These are phyloP conservation scores for Eutypa lata DNA, from an alignment of 2,329 filamentous ascomycete genomes.

Conservation along the genomic window DNA sequence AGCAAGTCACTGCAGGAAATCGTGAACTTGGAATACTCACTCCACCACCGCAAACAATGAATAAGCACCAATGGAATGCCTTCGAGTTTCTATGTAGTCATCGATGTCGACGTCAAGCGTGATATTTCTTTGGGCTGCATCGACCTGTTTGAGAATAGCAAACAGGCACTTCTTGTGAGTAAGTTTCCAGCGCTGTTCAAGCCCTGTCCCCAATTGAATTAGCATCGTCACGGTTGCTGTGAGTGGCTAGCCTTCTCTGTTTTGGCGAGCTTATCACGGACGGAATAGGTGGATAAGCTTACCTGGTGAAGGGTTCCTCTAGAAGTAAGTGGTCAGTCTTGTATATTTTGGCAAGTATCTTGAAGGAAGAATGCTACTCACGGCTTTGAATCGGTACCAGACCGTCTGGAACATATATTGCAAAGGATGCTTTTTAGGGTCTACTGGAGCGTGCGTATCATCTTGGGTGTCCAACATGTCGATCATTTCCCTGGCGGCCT, in stretches of 20 bases:
- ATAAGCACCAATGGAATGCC: not conserved
- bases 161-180: not conserved
- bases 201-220: not conserved
- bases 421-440: not conserved
- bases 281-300: no score
- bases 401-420: not conserved
- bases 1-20: not conserved
- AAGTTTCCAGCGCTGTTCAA: not conserved
- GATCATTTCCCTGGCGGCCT: not conserved
- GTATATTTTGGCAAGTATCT: not conserved
- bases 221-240: no score
- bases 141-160: not conserved
- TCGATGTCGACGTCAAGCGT: not conserved
- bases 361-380: not conserved
- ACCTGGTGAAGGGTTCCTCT: not conserved
- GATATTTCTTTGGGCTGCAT: not conserved
- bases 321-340: no score
- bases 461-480: not conserved
- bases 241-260: no score
- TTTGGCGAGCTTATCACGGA: no score
- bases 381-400: not conserved
- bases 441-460: not conserved
- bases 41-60: not conserved
- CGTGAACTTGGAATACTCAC: not conserved
- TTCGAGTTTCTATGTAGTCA: not conserved